A percentile compares a stretch with the other conserved stretches of the same genome.
phyloP scores from a whole-genome alignment of 805 yeast genomes.

The Sporopachydermia lactativora region DNA sequence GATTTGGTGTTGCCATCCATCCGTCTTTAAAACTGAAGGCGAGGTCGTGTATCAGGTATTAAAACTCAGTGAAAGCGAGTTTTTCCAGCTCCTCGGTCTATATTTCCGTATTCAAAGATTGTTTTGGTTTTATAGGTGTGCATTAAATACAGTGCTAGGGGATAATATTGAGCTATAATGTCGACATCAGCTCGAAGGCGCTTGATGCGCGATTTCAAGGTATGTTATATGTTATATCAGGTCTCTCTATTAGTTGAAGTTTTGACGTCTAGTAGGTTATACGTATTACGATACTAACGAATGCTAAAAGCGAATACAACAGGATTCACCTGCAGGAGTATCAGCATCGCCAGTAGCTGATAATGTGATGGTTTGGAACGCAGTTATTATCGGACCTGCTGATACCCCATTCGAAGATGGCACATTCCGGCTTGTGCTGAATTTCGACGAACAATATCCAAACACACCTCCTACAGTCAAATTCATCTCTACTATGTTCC shows the following conservation, averaged over 20 bases:
- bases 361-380: conserved; percentile 95
- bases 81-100: too few relatives aligned
- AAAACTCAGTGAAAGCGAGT: too few relatives aligned
- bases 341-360: conserved; percentile 96
- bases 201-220: conserved; percentile 95
- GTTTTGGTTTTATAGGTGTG: too few relatives aligned
- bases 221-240: too few relatives aligned
- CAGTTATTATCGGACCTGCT: conserved; percentile 93
- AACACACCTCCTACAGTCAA: conserved; percentile 92
- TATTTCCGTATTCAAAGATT: too few relatives aligned
- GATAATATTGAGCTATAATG: too few relatives aligned
- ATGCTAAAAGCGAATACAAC: conserved; percentile 64
- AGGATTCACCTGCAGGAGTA: conserved; percentile 96
- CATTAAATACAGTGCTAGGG: too few relatives aligned
- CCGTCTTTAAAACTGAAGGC: too few relatives aligned
- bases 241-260: not conserved
- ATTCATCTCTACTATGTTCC: conserved; percentile 90
- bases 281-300: conserved; percentile 6
- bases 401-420: conserved; percentile 99
- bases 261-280: not conserved
- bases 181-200: conserved; percentile 98
- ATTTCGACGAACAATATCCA: conserved; percentile 95
- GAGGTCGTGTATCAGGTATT: too few relatives aligned
- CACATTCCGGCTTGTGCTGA: conserved; percentile 72
- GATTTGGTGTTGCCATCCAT: too few relatives aligned